Percentiles rank a stretch among this genome's conserved stretches.
phyloP scores from a whole-genome alignment of 1,139 yeast species.

The Protomyces gravidus region DNA sequence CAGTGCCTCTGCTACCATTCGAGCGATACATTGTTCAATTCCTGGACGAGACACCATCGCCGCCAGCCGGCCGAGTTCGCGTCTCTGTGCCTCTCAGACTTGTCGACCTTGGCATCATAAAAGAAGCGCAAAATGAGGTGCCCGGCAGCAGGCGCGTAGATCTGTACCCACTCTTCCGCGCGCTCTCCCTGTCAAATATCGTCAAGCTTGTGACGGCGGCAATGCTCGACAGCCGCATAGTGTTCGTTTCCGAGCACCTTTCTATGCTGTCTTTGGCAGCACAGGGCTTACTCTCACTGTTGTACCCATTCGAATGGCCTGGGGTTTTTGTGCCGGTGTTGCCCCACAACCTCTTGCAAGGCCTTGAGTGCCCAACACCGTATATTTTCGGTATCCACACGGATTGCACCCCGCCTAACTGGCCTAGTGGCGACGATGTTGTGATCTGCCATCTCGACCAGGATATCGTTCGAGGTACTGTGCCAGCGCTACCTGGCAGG shows the following conservation, averaged over 20 bases:
- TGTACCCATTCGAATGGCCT: constrained; percentile 34
- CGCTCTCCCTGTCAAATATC: constrained; percentile 28
- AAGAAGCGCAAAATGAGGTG: constrained; percentile 30
- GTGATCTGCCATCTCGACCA: constrained; percentile 33
- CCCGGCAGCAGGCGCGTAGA: constrained; percentile 33
- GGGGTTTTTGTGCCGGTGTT: constrained; percentile 34
- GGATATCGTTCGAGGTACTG: constrained; percentile 15
- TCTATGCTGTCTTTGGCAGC: constrained; percentile 31
- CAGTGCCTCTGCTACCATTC: constrained; percentile 30
- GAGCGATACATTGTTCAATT: constrained; percentile 32
- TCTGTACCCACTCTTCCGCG: constrained; percentile 33
- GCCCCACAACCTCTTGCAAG: constrained; percentile 31
- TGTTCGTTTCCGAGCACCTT: constrained; percentile 30
- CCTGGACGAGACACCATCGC: constrained; percentile 20
- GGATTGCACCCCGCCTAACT: not conserved
- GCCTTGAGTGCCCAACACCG: constrained; percentile 34
- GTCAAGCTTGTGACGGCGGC: constrained; percentile 33
- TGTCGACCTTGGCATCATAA: constrained; percentile 28
- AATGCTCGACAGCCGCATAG: constrained; percentile 31
- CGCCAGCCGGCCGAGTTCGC: constrained; percentile 5
- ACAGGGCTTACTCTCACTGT: constrained; percentile 29
- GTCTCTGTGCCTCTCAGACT: constrained; percentile 11
- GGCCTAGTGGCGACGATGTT: constrained; percentile 31
- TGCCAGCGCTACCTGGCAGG: constrained; percentile 30
- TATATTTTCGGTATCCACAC: constrained; percentile 33